These are phyloP conservation scores for Scedosporium boydii DNA, from an alignment of 2,329 filamentous ascomycete genomes.

Conservation along the genomic window DNA sequence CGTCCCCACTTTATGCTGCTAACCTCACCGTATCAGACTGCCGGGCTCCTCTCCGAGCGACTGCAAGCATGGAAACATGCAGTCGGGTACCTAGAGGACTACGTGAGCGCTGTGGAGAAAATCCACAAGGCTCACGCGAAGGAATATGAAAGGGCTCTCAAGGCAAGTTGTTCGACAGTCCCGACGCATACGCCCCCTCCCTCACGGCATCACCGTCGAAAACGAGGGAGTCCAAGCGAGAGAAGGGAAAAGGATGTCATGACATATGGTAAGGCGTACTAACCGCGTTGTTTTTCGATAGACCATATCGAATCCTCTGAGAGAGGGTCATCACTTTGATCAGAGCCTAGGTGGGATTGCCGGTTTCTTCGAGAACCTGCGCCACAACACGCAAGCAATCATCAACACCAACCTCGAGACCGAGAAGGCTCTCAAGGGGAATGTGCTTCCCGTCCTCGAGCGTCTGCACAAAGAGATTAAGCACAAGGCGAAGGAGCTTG, in stretches of 20 bases:
- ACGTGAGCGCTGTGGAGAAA: slow-evolving; percentile 77
- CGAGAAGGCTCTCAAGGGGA: slow-evolving; percentile 79
- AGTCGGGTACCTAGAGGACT: slow-evolving; percentile 83
- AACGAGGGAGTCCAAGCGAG: not conserved
- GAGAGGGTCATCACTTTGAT: slow-evolving; percentile 88
- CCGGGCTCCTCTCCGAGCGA: slow-evolving; percentile 75
- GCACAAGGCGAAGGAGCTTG: slow-evolving; percentile 85
- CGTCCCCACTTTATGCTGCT: not conserved
- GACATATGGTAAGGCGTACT: slow-evolving; percentile 1
- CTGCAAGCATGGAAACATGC: slow-evolving; percentile 95
- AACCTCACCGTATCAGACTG: slow-evolving; percentile 40
- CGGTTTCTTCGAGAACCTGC: slow-evolving; percentile 88
- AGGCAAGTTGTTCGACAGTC: slow-evolving; percentile 37
- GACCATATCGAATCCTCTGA: slow-evolving; percentile 78
- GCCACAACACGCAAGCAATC: slow-evolving; percentile 83
- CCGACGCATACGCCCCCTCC: not conserved
- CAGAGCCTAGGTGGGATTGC: slow-evolving; percentile 79
- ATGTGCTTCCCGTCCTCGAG: slow-evolving; percentile 79
- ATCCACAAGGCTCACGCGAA: slow-evolving; percentile 76
- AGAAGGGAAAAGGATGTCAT: not conserved
- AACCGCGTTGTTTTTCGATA: slow-evolving; percentile 21
- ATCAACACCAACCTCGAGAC: slow-evolving; percentile 86
- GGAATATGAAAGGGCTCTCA: slow-evolving; percentile 90
- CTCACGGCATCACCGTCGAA: not conserved
- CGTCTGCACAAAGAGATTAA: slow-evolving; percentile 94